Base-by-base conservation (phyloP, 805 yeast genomes). In the Candida adriatica region DNA sequence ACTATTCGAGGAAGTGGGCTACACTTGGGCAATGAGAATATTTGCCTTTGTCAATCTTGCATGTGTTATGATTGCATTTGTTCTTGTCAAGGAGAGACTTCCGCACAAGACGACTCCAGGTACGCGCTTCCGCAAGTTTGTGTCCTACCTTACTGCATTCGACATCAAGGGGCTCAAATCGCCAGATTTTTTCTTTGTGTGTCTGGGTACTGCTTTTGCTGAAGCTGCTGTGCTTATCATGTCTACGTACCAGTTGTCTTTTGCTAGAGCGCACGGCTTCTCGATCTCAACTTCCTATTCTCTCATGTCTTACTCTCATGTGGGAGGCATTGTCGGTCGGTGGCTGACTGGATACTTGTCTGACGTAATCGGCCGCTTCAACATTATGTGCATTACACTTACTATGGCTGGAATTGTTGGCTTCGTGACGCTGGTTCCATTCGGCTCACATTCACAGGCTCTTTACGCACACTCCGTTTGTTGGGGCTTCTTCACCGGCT, bases 21-120 rank as follows among this genome's bases (percentile, higher is more conserved):
- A 61, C 41, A 51, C 59, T 4, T 76, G 82, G 81, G 72, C 80
- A 1, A 58, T 73, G 41, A 55, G 81, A 47, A 59, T 65, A 16
- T 45, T 71, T 21, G 74, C 69, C 2, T 66, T 74, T 33, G 46
- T 73, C 4, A 53, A 63, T 29, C 38, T 66, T 7, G 61, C 42
- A 4, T 55, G 70, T 29, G 48, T 62, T 27, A 13, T 42, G 1
- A 20, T 59, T 8, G 53, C 69, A 3, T 28, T 56, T 4, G n/a
- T 55, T 4, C 39, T 70, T 8, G 58, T 60, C 4, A 59, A 46
- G 24, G 73, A 70, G 33, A 60, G 76, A 45, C 45, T 66, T 38
- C 59, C 41, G 31, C 56, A 26, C 33, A 46, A 43, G 41, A 40
- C 26, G 33, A 38, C 33, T 33, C 51, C 30, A 45, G 53, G 42